Base-by-base conservation (phyloP, 2,329 filamentous ascomycete species). In the Cladorrhinum sp. region DNA sequence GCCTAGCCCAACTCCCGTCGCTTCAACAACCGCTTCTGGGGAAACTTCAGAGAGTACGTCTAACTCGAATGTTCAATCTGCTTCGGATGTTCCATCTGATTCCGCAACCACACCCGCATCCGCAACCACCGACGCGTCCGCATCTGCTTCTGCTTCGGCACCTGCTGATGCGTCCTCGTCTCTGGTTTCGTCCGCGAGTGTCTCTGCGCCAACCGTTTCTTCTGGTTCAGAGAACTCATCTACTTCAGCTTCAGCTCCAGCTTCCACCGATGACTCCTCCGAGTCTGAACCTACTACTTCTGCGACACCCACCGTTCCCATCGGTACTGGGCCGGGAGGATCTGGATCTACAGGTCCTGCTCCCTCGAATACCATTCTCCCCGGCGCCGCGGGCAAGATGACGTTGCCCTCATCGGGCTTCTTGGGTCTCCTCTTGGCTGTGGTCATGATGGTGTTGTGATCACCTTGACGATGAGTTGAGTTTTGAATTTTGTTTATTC, bases 1-100 rank as follows among this genome's bases (percentile, higher is more conserved):
- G n/a, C n/a, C n/a, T n/a, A n/a, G n/a, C n/a, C n/a, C n/a, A n/a
- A 57, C 54, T 26, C 23, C 39, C 36, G 36, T 42, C 21, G 14
- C 9, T 12, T 24, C 39, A n/a, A 21, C 54, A 23, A 24, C 54
- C 21, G 39, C 33, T 42, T 33, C 54, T 12, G 39, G 16, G 54
- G 54, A 21, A n/a, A 12, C 21, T 33, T 57, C 54, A 48, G 54
- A 57, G 54, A 57, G 54, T 49, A 49, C 54, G 36, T 57, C 53
- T 24, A 26, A 21, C 26, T n/a, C 53, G 21, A 30, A 55, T 48
- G 53, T 36, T 55, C 53, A 28, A 28, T 55, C 52, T 33, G 33
- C 28, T 3, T 36, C 53, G 20, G 53, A 55, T 18, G 21, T 26
- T 28, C 33, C 53, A 36, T 55, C 52, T 42, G 30, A 20, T 46